These are phyloP conservation scores for Ramalina intermedia DNA, from an alignment of 495 filamentous ascomycete genomes.

Conservation along the genomic window DNA sequence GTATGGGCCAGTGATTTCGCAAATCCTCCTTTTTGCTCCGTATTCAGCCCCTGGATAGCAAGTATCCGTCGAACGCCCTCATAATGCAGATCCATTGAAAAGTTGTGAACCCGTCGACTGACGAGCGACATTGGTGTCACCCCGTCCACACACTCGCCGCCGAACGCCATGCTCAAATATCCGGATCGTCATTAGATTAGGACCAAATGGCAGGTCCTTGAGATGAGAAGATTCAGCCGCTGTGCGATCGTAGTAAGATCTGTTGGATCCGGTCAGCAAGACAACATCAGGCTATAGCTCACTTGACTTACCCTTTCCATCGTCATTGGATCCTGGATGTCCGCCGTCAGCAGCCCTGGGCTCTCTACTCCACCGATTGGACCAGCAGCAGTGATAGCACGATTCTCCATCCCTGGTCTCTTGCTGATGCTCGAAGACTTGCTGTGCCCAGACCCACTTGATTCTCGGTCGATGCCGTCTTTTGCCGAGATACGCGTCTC, in stretches of 20 bases:
- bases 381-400: slow-evolving; percentile 51
- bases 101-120: no score
- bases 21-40: no score
- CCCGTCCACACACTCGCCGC: no score
- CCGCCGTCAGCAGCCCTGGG: slow-evolving; percentile 43
- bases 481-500: slow-evolving; percentile 41
- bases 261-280: slow-evolving; percentile 14
- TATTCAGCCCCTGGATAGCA: no score
- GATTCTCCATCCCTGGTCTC: slow-evolving; percentile 33
- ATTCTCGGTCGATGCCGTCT: slow-evolving; percentile 29
- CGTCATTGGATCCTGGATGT: slow-evolving; percentile 42
- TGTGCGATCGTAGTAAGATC: slow-evolving; percentile 36
- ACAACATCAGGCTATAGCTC: slow-evolving; percentile 11
- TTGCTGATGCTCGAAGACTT: slow-evolving; percentile 12
- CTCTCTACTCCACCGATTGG: slow-evolving; percentile 42
- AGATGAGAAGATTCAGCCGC: slow-evolving; percentile 19
- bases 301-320: slow-evolving; percentile 53
- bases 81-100: no score
- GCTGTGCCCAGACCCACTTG: slow-evolving; percentile 3
- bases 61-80: no score
- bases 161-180: not conserved
- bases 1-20: no score
- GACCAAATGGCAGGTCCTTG: not conserved
- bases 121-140: no score
- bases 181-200: not conserved